Evolutionary conservation across 495 filamentous ascomycete genomes (phyloP).

Genomic region (Aspergillus bridgeri): DNA sequence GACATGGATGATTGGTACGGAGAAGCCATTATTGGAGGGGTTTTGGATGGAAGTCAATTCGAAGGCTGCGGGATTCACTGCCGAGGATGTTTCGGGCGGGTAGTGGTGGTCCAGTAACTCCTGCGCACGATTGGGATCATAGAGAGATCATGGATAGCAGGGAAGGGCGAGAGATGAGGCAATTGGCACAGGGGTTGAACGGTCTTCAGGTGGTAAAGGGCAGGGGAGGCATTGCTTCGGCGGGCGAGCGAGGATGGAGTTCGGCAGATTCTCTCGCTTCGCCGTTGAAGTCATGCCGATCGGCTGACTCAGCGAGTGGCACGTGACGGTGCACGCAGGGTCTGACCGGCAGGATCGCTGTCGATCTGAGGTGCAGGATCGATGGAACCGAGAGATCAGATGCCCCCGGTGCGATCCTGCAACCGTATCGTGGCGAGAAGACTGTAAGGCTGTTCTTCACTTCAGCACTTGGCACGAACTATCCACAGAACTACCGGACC

Average conservation of each 20-base stretch:
- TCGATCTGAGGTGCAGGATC: too few species aligned
- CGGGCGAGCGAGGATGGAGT: neutral
- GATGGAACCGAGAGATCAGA: too few species aligned
- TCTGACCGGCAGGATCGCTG: too few species aligned
- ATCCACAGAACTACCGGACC: too few species aligned
- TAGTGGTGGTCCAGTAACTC: neutral
- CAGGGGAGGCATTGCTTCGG: neutral
- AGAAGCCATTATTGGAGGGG: constrained; percentile 32
- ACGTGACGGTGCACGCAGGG: too few species aligned
- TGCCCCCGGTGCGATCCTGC: too few species aligned
- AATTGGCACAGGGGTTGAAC: neutral
- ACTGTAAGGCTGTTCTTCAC: too few species aligned
- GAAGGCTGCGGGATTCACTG: neutral
- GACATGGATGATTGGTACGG: constrained; percentile 34
- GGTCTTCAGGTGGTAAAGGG: neutral
- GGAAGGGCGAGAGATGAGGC: neutral
- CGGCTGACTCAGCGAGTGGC: neutral
- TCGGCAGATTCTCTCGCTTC: neutral
- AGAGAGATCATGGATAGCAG: neutral
- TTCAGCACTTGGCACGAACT: too few species aligned
- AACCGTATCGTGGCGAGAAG: too few species aligned
- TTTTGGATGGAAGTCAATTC: neutral
- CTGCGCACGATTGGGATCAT: neutral
- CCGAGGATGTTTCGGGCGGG: neutral
- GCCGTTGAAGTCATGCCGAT: neutral